Evolutionary conservation across 106 monocot species (phyloP).

Genomic region (Ottelia alismoides): DNA sequence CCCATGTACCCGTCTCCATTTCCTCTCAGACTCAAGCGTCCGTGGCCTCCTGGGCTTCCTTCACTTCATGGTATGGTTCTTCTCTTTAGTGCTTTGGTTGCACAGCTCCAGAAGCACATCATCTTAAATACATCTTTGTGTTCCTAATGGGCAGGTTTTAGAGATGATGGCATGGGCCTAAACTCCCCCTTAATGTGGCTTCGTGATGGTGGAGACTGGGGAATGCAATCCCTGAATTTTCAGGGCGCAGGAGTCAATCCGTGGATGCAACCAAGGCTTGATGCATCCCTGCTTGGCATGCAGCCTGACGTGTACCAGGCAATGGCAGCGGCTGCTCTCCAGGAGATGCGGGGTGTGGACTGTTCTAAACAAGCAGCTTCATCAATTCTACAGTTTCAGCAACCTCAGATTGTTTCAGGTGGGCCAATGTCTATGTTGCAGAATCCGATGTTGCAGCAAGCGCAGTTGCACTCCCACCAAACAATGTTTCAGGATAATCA

Average conservation of each 20-base stretch:
- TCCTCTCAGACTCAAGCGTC: slow-evolving; percentile 82
- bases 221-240: slow-evolving; percentile 56
- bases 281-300: slow-evolving; percentile 44
- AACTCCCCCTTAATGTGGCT: slow-evolving; percentile 63
- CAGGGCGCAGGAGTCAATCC: slow-evolving; percentile 55
- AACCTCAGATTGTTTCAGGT: slow-evolving; percentile 9
- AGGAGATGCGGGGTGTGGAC: slow-evolving; percentile 21
- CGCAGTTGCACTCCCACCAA: slow-evolving; percentile 12
- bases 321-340: slow-evolving; percentile 24
- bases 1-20: slow-evolving; percentile 93
- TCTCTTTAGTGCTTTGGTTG: not conserved
- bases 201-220: slow-evolving; percentile 47
- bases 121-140: not conserved
- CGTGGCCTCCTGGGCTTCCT: slow-evolving; percentile 85
- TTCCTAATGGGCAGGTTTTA: slow-evolving; percentile 27
- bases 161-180: slow-evolving; percentile 46
- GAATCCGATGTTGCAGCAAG: slow-evolving; percentile 16
- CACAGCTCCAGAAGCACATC: not conserved
- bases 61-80: slow-evolving; percentile 28
- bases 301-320: slow-evolving; percentile 38
- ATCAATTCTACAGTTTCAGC: slow-evolving; percentile 32
- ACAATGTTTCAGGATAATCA: slow-evolving; percentile 16
- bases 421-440: slow-evolving; percentile 4
- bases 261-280: slow-evolving; percentile 65
- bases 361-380: slow-evolving; percentile 12